A percentile compares a stretch with the other conserved stretches of the same genome.
Evolutionary conservation across 2,329 filamentous ascomycete genomes (phyloP).

Genomic region (Alternaria brassicicola): DNA sequence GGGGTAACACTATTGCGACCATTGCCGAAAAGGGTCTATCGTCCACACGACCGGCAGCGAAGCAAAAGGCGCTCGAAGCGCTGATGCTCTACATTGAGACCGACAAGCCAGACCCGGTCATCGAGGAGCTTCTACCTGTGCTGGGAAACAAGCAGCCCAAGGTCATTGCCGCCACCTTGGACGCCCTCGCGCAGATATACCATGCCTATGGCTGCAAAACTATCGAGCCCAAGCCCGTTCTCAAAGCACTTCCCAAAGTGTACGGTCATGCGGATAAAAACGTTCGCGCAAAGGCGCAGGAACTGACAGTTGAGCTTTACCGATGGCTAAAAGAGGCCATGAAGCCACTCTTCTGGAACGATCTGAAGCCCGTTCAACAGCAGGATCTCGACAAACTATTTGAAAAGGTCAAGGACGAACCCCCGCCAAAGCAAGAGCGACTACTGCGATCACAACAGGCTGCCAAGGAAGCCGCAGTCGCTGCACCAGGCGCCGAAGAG

Average conservation of each 20-base stretch:
- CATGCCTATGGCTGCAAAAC: constrained; percentile 95
- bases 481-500: constrained; percentile 60
- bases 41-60: constrained; percentile 86
- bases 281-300: constrained; percentile 90
- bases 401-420: constrained; percentile 88
- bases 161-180: constrained; percentile 76
- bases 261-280: constrained; percentile 99
- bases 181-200: constrained; percentile 80
- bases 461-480: constrained; percentile 73
- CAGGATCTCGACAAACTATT: constrained; percentile 92
- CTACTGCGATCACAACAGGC: constrained; percentile 88
- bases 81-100: constrained; percentile 88
- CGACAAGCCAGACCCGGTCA: constrained; percentile 80
- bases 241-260: constrained; percentile 86
- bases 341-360: constrained; percentile 97
- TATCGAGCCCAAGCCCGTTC: constrained; percentile 87
- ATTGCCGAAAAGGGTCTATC: constrained; percentile 91
- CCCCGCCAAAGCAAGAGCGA: constrained; percentile 86
- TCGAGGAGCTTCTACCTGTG: constrained; percentile 86
- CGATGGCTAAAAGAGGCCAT: constrained; percentile 97
- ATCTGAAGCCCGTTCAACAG: constrained; percentile 94
- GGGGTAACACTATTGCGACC: constrained; percentile 73
- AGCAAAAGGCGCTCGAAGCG: constrained; percentile 84
- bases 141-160: constrained; percentile 91
- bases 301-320: constrained; percentile 91